Conservation (phyloP, 345 rosid genomes). For the Gossypium sturtianum region DNA sequence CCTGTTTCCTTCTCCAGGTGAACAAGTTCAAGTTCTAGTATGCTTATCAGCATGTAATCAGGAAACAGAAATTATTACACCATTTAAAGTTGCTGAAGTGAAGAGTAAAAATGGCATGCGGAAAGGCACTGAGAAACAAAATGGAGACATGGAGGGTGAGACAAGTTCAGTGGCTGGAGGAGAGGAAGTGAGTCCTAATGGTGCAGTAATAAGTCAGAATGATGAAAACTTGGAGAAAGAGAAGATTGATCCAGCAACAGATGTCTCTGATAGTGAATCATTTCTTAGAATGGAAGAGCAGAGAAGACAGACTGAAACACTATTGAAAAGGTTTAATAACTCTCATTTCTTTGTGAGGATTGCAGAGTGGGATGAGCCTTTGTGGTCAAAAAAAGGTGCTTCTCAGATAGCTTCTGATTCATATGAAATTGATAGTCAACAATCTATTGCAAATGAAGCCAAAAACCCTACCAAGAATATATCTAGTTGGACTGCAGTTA, state of each 20-base stretch:
- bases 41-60: slow-evolving; percentile 78
- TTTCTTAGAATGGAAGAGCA: slow-evolving; percentile 82
- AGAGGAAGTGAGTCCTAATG: slow-evolving; percentile 38
- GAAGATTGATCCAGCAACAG: slow-evolving; percentile 41
- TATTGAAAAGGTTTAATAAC: slow-evolving; percentile 73
- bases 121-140: slow-evolving; percentile 40
- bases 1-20: slow-evolving; percentile 52
- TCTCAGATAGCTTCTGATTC: slow-evolving; percentile 15
- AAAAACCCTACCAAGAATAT: slow-evolving; percentile 23
- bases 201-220: slow-evolving; percentile 35
- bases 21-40: slow-evolving; percentile 79
- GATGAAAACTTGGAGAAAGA: slow-evolving; percentile 45
- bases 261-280: slow-evolving; percentile 70
- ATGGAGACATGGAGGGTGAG: slow-evolving; percentile 39
- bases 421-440: slow-evolving; percentile 30
- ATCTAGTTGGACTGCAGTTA: slow-evolving; percentile 46
- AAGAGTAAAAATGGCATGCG: slow-evolving; percentile 67
- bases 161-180: slow-evolving; percentile 28
- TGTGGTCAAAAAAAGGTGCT: slow-evolving; percentile 75
- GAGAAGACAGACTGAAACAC: slow-evolving; percentile 56
- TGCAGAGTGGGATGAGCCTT: slow-evolving; percentile 70
- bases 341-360: slow-evolving; percentile 94
- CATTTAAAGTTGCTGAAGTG: slow-evolving; percentile 86
- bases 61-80: slow-evolving; percentile 79
- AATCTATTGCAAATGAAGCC: slow-evolving; percentile 16